These are phyloP conservation scores for Podosphaera xanthii DNA, from an alignment of 2,329 filamentous ascomycete genomes.

Conservation along the genomic window DNA sequence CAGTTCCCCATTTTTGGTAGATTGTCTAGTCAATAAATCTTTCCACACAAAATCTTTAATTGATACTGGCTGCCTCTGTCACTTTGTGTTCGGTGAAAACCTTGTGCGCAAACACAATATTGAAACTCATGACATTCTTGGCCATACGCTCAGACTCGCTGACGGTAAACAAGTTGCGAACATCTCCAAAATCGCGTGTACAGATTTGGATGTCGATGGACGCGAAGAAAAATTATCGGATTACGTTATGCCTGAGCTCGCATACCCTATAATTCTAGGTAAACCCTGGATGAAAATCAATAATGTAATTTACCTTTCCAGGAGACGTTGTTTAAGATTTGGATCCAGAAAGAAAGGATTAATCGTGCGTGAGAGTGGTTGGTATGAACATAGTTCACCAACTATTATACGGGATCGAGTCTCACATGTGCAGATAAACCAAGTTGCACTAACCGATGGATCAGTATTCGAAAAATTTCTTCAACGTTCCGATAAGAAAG, in stretches of 20 bases:
- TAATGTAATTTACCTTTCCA: neutral
- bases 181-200: neutral
- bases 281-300: neutral
- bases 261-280: neutral
- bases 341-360: neutral
- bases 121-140: neutral
- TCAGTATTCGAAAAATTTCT: too few species aligned
- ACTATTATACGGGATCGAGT: neutral
- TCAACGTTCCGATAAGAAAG: too few species aligned
- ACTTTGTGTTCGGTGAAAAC: neutral
- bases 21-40: neutral
- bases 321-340: neutral
- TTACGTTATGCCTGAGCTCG: neutral
- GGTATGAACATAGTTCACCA: neutral
- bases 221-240: neutral
- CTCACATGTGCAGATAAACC: neutral
- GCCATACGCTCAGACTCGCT: neutral
- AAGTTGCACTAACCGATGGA: too few species aligned
- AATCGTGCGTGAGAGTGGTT: neutral
- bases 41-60: neutral
- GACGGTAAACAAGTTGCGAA: neutral
- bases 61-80: neutral
- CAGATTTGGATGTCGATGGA: neutral
- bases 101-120: neutral
- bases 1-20: neutral